Conservation (phyloP, 495 filamentous ascomycete genomes). For the Tuber melanosporum region DNA sequence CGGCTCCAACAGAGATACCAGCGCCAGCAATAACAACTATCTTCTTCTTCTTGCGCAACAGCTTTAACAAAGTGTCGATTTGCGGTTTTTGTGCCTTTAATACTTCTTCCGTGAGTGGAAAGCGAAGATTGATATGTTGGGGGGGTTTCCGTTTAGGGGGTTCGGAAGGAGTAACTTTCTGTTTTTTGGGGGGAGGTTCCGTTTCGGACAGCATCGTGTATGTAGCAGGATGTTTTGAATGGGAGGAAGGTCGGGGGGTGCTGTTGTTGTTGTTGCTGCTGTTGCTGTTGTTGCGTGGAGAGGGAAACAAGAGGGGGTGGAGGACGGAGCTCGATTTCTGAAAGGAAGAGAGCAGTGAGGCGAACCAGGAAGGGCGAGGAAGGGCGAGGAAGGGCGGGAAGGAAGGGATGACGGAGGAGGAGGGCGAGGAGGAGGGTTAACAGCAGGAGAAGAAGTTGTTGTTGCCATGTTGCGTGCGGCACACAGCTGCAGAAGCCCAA, state of each 20-base stretch:
- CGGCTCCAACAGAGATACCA: constrained; percentile 91
- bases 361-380: constrained; percentile 16
- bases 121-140: constrained; percentile 63
- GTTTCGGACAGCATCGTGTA: constrained; percentile 33
- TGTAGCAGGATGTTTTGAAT: constrained; percentile 14
- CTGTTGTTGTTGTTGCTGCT: constrained; percentile 1
- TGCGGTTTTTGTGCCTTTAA: constrained; percentile 51
- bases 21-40: constrained; percentile 95
- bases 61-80: constrained; percentile 63
- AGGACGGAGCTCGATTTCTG: constrained; percentile 38
- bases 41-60: constrained; percentile 81
- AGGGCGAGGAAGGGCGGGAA: constrained; percentile 12
- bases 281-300: constrained; percentile 19
- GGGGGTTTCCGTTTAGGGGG: constrained; percentile 46
- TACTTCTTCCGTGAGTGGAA: constrained; percentile 45
- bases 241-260: neutral
- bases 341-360: constrained; percentile 40
- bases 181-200: constrained; percentile 37
- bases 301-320: constrained; percentile 22
- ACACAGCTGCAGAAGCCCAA: neutral
- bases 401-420: constrained; percentile 9
- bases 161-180: constrained; percentile 36
- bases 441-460: constrained; percentile 20
- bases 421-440: constrained; percentile 37
- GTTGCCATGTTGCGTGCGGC: constrained; percentile 3